Conservation (phyloP, 1,284 basidiomycete species). For the Melampsora americana region DNA sequence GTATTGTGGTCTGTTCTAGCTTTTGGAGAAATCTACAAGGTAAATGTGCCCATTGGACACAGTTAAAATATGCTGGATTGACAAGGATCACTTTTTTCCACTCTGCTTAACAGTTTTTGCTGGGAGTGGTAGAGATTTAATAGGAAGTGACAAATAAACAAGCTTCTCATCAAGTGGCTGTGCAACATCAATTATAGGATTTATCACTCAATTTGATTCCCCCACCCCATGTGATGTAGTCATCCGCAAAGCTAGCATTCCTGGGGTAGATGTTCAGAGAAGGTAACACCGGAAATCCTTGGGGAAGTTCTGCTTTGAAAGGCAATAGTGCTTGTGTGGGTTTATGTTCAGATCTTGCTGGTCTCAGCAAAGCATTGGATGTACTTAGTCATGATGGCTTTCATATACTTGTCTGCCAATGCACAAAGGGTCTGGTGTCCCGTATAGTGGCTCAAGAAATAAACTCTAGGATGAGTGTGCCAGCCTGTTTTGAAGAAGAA, state of each 20-base stretch:
- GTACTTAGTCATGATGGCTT: constrained; percentile 22
- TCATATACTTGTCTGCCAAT: constrained; percentile 21
- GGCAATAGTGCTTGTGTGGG: background rate
- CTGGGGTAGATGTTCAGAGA: constrained; percentile 3
- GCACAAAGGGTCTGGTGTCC: constrained; percentile 18
- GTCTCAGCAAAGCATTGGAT: too few species aligned
- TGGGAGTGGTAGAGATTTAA: background rate
- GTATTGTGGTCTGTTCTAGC: background rate
- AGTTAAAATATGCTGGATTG: constrained; percentile 23
- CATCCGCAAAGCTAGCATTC: constrained; percentile 24
- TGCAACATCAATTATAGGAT: background rate
- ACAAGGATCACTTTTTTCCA: constrained; percentile 36
- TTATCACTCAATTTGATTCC: constrained; percentile 11
- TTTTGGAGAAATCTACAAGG: constrained; percentile 13
- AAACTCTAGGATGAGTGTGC: constrained; percentile 38
- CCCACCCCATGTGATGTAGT: constrained; percentile 36
- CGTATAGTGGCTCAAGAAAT: constrained; percentile 36
- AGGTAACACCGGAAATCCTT: constrained; percentile 19
- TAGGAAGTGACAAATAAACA: background rate
- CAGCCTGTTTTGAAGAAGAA: constrained; percentile 19
- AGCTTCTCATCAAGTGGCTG: too few species aligned
- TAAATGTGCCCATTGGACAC: constrained; percentile 15
- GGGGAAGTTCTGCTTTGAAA: constrained; percentile 10
- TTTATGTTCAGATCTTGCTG: background rate
- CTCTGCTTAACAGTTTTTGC: constrained; percentile 10